Base-by-base conservation (phyloP, 2,329 filamentous ascomycete species). In the Penicillium occitanis region DNA sequence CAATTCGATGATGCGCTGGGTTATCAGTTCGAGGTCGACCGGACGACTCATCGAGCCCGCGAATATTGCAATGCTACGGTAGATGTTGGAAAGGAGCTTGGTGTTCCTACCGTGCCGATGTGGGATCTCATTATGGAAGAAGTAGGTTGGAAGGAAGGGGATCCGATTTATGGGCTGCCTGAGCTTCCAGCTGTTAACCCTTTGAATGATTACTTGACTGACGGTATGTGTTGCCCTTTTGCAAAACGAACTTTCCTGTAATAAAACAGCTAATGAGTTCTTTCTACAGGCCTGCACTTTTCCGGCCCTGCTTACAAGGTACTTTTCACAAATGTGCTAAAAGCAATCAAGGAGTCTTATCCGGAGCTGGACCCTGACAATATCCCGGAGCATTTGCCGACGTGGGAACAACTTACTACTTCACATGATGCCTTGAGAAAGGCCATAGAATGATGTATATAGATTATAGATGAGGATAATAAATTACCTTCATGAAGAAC, bases 41-140 rank as follows among this genome's bases (percentile, higher is more conserved):
- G 61, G 14, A 63, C 61, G 5, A 63, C 61, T 5, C 35, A 28
- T 33, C 61, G 61, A 8, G 61, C 61, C 2, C 61, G 48, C 22
- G 48, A 53, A 55, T 63, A 63, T 42, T 63, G 61, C 22, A 17
- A 63, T 50, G 61, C 61, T 5, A 37, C 61, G 10, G 35, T 63
- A 1, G 35, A 63, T 25, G 35, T 63, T 55, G 61, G 61, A 3
- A 55, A 63, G n/a, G 48, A 63, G 37, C 25, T 55, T 1, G 50
- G 50, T 22, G 2, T 63, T 33, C 61, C 61, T 44, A 63, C 61
- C 6, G 35, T 63, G 5, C 61, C 61, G 14, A 50, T 63, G 33
- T 63, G 61, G 61, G 17, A 63, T 33, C 50, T 63, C 14, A 25
- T 63, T 22, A 63, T 63, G 61, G 22, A 53, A 19, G 61, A 63